Base-by-base conservation (phyloP, 371 early-diverging fungal genomes). In the Mortierella sp. region DNA sequence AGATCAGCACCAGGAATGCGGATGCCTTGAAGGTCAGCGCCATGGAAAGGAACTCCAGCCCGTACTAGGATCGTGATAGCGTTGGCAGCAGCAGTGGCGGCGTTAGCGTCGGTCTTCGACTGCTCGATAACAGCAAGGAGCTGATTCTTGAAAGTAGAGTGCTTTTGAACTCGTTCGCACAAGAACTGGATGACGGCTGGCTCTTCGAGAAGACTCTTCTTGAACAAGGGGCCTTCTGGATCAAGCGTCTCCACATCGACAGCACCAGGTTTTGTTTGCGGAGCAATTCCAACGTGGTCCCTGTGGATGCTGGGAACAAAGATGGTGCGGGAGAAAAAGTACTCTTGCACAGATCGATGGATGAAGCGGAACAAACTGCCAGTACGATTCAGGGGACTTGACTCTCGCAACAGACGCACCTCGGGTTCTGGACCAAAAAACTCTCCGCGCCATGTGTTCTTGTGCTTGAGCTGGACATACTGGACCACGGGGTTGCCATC, bases 111-210 rank as follows among this genome's bases (percentile, higher is more conserved):
- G 1, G n/a, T 68, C 68, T 73, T 78, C 4, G 79, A 78, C 8
- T 24, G 45, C 26, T 78, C 70, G 26, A 78, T 73, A 10, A 50
- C 19, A 5, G 3, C n/a, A 9, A 38, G 74, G 6, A 78, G 74
- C 21, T 38, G 65, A 1, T 24, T n/a, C 38, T 68, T 24, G 13
- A 78, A 73, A 3, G 7, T 9, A 0, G 54, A 42, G 24, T 78
- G 42, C 42, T 3, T 14, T 28, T 58, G 8, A 2, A 44, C 72
- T 3, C 72, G 77, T n/a, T 77, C 77, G 26, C n/a, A 71, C 14
- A 78, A 34, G 34, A 78, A 78, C 68, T 73, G 78, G 9, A 73
- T 19, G 38, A 78, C 65, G 21, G 78, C 60, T 42, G 78, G 54
- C 38, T 78, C 73, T 4, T 34, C 9, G 8, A 72, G 44, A 21